Conservation (phyloP, 495 filamentous ascomycete genomes). For the Hyaloscypha bicolor region DNA sequence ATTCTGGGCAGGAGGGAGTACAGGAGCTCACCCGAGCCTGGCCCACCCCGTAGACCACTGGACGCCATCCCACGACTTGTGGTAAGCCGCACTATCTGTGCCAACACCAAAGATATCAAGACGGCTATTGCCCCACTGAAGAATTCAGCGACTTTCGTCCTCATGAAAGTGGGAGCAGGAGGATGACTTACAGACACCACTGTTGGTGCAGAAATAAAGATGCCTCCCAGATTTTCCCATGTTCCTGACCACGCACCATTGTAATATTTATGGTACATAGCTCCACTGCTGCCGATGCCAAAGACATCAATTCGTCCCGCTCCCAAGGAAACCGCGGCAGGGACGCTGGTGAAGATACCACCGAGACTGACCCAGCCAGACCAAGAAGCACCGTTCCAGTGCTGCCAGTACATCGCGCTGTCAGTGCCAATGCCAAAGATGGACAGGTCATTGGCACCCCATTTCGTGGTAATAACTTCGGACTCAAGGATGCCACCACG, state of each 20-base stretch:
- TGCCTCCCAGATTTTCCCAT: constrained; percentile 34
- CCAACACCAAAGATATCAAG: constrained; percentile 41
- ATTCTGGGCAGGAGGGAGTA: too few species aligned
- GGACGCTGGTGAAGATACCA: constrained; percentile 29
- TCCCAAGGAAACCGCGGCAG: constrained; percentile 39
- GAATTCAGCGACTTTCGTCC: too few species aligned
- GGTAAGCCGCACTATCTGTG: constrained; percentile 27
- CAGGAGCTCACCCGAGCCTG: background rate
- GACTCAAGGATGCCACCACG: too few species aligned
- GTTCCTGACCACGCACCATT: constrained; percentile 24
- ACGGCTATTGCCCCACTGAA: constrained; percentile 35
- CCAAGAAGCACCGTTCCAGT: constrained; percentile 27
- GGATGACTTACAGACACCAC: constrained; percentile 20
- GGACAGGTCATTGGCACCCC: constrained; percentile 4
- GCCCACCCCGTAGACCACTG: constrained; percentile 30
- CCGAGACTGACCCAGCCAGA: constrained; percentile 31
- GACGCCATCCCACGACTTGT: constrained; percentile 27
- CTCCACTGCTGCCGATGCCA: constrained; percentile 32
- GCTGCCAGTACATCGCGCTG: constrained; percentile 25
- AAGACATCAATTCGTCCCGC: constrained; percentile 38
- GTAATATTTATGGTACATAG: constrained; percentile 36
- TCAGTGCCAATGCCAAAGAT: constrained; percentile 29
- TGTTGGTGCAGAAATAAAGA: constrained; percentile 32
- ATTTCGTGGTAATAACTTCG: too few species aligned
- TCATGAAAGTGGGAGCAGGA: too few species aligned